A percentile compares a stretch with the other conserved stretches of the same genome.
Conservation (phyloP, 345 rosid species). For the Mallotus nudiflorus region DNA sequence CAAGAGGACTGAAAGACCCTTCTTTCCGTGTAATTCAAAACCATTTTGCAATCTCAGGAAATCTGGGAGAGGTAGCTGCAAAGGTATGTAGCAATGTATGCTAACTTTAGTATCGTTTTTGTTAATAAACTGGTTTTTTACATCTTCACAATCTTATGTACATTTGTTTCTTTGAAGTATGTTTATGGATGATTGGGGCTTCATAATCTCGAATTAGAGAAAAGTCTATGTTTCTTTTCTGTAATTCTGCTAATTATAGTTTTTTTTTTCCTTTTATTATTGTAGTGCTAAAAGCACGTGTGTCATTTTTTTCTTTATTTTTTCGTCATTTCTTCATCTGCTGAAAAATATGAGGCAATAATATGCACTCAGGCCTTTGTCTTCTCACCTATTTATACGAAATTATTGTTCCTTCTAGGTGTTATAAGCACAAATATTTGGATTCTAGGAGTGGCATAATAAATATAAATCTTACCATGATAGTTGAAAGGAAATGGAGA, state of each 20-base stretch:
- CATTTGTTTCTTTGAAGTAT: neutral
- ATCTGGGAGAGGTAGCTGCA: conserved; percentile 94
- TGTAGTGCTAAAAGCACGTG: neutral
- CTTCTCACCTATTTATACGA: too few species aligned
- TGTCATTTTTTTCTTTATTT: neutral
- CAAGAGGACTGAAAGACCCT: conserved; percentile 93
- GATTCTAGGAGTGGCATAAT: neutral
- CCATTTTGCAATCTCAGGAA: conserved; percentile 85
- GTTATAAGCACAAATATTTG: neutral
- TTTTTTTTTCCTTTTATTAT: neutral
- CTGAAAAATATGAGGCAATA: neutral
- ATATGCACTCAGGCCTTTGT: too few species aligned
- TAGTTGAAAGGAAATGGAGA: too few species aligned
- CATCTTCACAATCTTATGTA: neutral
- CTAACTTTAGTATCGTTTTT: neutral
- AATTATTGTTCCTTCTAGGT: neutral
- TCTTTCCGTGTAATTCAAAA: conserved; percentile 90
- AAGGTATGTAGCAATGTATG: conserved; percentile 51
- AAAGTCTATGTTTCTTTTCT: neutral
- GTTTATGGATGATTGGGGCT: neutral
- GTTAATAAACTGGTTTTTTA: neutral
- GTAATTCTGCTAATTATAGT: neutral
- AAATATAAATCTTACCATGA: too few species aligned
- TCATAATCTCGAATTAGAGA: neutral
- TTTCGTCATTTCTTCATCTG: neutral